A percentile compares a stretch with the other conserved stretches of the same genome.
phyloP scores from a whole-genome alignment of 148 eudicot species.

The Rhododendron kiyosumense region DNA sequence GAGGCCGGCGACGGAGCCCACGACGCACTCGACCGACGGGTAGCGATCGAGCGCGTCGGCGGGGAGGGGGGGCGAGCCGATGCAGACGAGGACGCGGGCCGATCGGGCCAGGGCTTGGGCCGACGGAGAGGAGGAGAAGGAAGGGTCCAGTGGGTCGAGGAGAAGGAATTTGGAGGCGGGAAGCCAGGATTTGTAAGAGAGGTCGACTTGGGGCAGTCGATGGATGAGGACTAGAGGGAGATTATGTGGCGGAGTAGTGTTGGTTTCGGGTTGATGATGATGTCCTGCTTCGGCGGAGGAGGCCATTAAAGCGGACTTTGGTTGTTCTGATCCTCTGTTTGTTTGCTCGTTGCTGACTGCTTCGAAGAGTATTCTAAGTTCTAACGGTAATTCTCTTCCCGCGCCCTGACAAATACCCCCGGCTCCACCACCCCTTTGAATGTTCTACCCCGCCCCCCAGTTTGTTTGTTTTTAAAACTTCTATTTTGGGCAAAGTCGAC shows the following conservation, averaged over 20 bases:
- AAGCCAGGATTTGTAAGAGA: constrained; percentile 23
- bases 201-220: neutral
- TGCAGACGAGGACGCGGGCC: constrained; percentile 24
- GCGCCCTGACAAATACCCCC: too few relatives aligned
- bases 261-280: neutral
- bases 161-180: constrained; percentile 25
- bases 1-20: constrained; percentile 38
- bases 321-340: neutral
- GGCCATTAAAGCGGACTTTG: neutral
- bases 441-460: too few relatives aligned
- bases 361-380: too few relatives aligned
- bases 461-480: too few relatives aligned
- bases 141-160: constrained; percentile 39
- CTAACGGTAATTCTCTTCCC: too few relatives aligned
- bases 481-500: too few relatives aligned
- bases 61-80: constrained; percentile 39
- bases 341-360: too few relatives aligned
- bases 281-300: neutral
- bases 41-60: constrained; percentile 31
- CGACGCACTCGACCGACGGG: constrained; percentile 55
- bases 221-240: neutral
- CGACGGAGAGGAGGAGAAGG: constrained; percentile 11
- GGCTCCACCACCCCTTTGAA: too few relatives aligned
- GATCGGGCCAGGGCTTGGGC: constrained; percentile 8
- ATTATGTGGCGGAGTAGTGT: neutral